Conservation (phyloP, 768 basidiomycete species). For the Dacryopinax spathularia region DNA sequence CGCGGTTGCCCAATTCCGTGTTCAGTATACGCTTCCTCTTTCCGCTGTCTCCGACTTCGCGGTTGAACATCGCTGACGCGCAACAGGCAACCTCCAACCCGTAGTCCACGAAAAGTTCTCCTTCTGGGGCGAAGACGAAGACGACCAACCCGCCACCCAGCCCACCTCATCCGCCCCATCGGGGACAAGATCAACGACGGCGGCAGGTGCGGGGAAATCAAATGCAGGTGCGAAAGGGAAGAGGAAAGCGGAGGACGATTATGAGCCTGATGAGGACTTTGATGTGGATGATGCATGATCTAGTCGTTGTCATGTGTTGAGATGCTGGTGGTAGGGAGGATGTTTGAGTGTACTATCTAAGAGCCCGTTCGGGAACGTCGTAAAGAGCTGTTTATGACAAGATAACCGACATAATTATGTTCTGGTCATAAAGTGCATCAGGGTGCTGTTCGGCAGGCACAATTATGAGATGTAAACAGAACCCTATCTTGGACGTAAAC, state of each 20-base stretch:
- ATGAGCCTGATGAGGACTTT: slow-evolving; percentile 56
- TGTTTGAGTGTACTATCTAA: too few species aligned
- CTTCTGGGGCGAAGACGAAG: slow-evolving; percentile 49
- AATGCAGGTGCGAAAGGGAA: slow-evolving; percentile 35
- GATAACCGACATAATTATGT: too few species aligned
- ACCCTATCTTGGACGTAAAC: too few species aligned
- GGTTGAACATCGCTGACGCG: background rate
- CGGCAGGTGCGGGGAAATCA: slow-evolving; percentile 55
- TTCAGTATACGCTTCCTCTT: too few species aligned
- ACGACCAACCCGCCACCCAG: slow-evolving; percentile 19
- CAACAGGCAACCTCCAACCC: slow-evolving; percentile 42
- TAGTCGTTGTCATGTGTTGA: slow-evolving; percentile 40
- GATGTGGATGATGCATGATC: background rate
- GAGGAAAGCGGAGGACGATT: slow-evolving; percentile 62
- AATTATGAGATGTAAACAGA: too few species aligned
- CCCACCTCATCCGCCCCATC: background rate
- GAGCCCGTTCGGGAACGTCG: too few species aligned
- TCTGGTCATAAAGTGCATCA: too few species aligned
- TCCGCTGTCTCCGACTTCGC: too few species aligned
- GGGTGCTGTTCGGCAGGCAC: too few species aligned
- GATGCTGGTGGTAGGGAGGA: slow-evolving; percentile 59
- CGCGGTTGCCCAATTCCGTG: too few species aligned
- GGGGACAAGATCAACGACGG: background rate
- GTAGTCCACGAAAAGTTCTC: slow-evolving; percentile 45
- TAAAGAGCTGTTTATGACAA: too few species aligned